Conservation (phyloP, 331 rosid species). For the Acacia concinna region DNA sequence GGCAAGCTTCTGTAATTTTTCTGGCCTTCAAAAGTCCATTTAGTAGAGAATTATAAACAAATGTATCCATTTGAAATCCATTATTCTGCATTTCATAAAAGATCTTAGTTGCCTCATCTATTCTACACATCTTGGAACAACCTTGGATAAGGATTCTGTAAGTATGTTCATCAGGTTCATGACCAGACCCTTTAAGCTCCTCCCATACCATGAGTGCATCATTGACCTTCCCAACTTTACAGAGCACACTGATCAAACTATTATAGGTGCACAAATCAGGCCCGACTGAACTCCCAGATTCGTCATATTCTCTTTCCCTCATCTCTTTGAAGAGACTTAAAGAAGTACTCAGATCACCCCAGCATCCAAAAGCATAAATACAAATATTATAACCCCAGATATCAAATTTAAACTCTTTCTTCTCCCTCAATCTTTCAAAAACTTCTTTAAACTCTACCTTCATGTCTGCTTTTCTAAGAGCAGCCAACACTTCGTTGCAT, state of each 20-base stretch:
- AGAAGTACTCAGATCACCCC: conserved; percentile 76
- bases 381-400: conserved; percentile 65
- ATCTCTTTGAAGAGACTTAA: conserved; percentile 62
- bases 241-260: conserved; percentile 64
- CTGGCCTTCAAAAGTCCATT: conserved; percentile 74
- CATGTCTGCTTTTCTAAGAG: conserved; percentile 67
- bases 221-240: conserved; percentile 65
- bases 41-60: conserved; percentile 72
- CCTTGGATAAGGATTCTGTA: conserved; percentile 70
- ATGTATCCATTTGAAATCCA: conserved; percentile 50
- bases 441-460: conserved; percentile 56
- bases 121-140: conserved; percentile 55
- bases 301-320: conserved; percentile 48
- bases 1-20: conserved; percentile 66
- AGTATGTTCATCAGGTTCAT: conserved; percentile 63
- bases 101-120: conserved; percentile 58
- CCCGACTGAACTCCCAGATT: conserved; percentile 32
- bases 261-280: conserved; percentile 86
- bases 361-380: conserved; percentile 83
- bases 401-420: conserved; percentile 48
- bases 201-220: conserved; percentile 73
- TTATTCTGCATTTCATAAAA: conserved; percentile 68
- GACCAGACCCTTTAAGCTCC: conserved; percentile 75
- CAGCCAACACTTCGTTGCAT: conserved; percentile 62
- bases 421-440: conserved; percentile 52